Evolutionary conservation across 768 basidiomycete species (phyloP).

Genomic region (Termitomyces sp.): DNA sequence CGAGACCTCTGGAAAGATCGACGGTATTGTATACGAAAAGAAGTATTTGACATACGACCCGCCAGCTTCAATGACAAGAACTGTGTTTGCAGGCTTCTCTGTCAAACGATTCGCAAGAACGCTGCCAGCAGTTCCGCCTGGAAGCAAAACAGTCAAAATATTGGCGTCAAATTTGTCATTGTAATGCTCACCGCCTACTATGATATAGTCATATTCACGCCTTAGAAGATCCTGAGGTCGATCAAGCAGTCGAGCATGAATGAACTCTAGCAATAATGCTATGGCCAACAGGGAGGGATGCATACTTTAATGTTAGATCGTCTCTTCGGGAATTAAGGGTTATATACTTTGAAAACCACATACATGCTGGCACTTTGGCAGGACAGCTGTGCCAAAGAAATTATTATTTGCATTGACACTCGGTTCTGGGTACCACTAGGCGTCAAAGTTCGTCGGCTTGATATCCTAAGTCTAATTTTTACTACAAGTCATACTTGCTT

Average conservation of each 20-base stretch:
- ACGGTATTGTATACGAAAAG: too few species aligned
- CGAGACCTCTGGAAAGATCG: too few species aligned
- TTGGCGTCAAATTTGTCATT: background rate
- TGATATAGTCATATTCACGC: conserved; percentile 3
- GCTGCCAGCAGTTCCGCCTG: conserved; percentile 7
- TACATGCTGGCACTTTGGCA: too few species aligned
- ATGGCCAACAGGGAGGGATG: background rate
- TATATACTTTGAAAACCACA: background rate
- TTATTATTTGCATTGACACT: too few species aligned
- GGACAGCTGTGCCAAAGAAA: too few species aligned
- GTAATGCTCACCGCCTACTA: conserved; percentile 2
- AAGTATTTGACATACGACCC: too few species aligned
- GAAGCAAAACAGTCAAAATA: background rate
- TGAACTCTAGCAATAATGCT: background rate
- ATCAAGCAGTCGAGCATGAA: background rate
- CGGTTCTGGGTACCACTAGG: background rate
- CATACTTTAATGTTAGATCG: background rate
- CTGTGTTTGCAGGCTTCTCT: background rate
- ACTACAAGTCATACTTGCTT: background rate
- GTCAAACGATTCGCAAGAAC: conserved; percentile 8
- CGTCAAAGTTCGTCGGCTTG: background rate
- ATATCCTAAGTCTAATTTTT: background rate
- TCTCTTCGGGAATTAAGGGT: background rate
- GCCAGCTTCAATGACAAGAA: too few species aligned
- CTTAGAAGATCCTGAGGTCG: background rate